Evolutionary conservation across 192 early-diverging fungal genomes (phyloP).

Genomic region (Lobosporangium transversale): DNA sequence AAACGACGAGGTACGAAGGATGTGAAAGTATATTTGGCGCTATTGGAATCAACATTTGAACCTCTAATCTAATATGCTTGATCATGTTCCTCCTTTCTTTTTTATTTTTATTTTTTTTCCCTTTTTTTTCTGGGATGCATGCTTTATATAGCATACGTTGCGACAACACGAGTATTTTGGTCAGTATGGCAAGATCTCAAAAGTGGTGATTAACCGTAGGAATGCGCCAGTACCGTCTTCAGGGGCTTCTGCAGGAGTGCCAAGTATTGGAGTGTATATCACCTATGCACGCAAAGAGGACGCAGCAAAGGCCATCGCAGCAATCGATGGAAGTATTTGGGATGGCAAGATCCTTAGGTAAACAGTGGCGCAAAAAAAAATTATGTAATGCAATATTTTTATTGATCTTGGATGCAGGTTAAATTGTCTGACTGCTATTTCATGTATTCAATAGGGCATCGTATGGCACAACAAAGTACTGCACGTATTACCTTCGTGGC

Average conservation of each 20-base stretch:
- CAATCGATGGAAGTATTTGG: conserved; percentile 89
- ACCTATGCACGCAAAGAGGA: conserved; percentile 93
- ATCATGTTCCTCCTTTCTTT: conserved; percentile 1
- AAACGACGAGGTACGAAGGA: conserved; percentile 81
- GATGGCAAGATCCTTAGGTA: conserved; percentile 90
- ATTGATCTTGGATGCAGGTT: not conserved
- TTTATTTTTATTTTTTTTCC: not conserved
- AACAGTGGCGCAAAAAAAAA: not conserved
- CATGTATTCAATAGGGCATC: conserved; percentile 72
- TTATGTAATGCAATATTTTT: not conserved
- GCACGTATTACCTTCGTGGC: conserved; percentile 92
- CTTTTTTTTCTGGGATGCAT: not conserved
- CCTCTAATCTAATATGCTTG: not conserved
- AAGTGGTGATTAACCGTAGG: conserved; percentile 90
- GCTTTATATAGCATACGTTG: conserved; percentile 62
- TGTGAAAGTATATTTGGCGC: not conserved
- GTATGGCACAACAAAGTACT: conserved; percentile 99
- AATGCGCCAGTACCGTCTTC: conserved; percentile 55
- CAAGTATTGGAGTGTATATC: conserved; percentile 88
- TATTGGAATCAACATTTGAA: not conserved
- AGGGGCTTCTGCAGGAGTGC: conserved; percentile 53
- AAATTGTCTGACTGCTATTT: not conserved
- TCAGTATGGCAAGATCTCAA: conserved; percentile 96
- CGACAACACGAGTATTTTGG: conserved; percentile 94
- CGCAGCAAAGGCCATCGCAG: conserved; percentile 90